Base-by-base conservation (phyloP, 805 yeast genomes). In the Hanseniaspora occidentalis region DNA sequence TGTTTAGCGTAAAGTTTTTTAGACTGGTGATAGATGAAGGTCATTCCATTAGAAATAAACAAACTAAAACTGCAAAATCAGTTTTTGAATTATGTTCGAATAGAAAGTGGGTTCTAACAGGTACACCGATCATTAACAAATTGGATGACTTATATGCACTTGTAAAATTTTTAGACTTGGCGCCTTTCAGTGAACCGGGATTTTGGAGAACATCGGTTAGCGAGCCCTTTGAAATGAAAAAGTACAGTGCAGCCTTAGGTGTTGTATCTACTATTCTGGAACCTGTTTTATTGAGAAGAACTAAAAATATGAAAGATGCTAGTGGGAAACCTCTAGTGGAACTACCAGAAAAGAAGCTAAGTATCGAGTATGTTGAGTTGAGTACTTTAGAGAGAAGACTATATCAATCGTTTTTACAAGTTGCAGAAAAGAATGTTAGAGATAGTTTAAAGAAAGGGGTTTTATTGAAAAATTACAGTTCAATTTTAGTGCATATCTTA, bases 21-120 rank as follows among this genome's bases (percentile, higher is more conserved):
- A 67, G 97, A 37, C 62, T 88, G 3, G 79, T 84, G 0, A 54
- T 89, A 8, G 96, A 88, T 59, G 97, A 88, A 58, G 96, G 92
- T 8, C 97, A 89, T 54, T 82, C 71, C 20, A 88, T 88, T 43
- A 68, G 94, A 52, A 88, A 86, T 56, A 67, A 88, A 50, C 63
- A 71, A 36, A 77, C 95, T 1, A 79, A 79, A 43, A 79, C 95
- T 0, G 77, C 96, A 0, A 79, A 77, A 47, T 81, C 96, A 0
- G 70, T 86, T 6, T 75, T 73, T 57, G 80, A 73, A 18, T 53
- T 88, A n/a, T 51, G 61, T 8, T 75, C 84, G 50, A 64, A 80
- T 18, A 66, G 73, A 6, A 60, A 79, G 35, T 75, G 81, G 79
- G 68, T 75, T 22, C 58, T 77, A 4, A 73, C 81, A 2, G 84